Evolutionary conservation across 2,329 filamentous ascomycete genomes (phyloP), one percentile per base, ranked within the genome.

Genomic region (Aspergillus luchuensis): DNA sequence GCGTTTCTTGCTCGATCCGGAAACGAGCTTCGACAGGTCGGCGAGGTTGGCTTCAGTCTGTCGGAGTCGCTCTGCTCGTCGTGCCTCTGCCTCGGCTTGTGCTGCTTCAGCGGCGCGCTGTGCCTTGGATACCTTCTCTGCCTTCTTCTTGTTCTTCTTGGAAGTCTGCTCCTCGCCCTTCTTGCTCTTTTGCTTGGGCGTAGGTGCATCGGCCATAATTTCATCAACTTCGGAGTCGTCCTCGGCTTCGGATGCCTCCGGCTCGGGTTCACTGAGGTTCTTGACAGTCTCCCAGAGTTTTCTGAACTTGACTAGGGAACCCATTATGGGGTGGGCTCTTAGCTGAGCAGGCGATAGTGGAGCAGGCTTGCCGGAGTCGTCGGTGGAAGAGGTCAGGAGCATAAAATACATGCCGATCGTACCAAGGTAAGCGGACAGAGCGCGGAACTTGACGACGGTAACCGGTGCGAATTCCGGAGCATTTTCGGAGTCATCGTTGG

Each of bases 331-430:
- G 75, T 99, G 95, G 56, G 97, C 91, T 62, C 91, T 88, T 45
- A 99, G 79, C 67, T 96, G 88, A n/a, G 84, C 81, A 5, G 94
- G 90, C 57, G 91, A 84, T 65, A 96, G 78, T 0, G 91, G 84
- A 60, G 87, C 83, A 11, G 79, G 76, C 0, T 80, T 76, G 7
- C 82, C 82, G 38, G 81, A 78, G 0, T 80, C 79, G 60, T 88
- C 86, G 53, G 88, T 83, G 2, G 88, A 89, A 0, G 92, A 96
- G 10, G 92, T 91, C n/a, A 99, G 80, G 38, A 98, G 85, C 39
- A 93, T 91, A 75, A 99, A 97, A 76, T 99, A 99, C 87, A 97
- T 93, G 52, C 91, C 89, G 67, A 99, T 82, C 1, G 91, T 85
- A 47, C 91, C 92, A 23, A 98, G 82, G 72, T 99, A 98, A 61